Evolutionary conservation across 352 stramenopile species (phyloP).

Genomic region (Phytophthora brassicae): DNA sequence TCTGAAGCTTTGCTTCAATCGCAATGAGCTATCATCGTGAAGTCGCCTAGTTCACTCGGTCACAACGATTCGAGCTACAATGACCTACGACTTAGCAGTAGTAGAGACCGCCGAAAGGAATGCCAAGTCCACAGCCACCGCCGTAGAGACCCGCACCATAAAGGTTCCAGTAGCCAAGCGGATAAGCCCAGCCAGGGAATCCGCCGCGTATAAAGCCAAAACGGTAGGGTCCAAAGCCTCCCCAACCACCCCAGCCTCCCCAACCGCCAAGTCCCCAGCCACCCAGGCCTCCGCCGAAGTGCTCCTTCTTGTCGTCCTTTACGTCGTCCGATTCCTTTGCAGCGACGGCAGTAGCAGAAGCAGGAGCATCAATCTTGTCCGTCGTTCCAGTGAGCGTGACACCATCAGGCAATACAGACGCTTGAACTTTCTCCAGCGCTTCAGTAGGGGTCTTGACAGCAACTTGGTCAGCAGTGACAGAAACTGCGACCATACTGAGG

Average conservation of each 20-base stretch:
- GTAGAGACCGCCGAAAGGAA: slow-evolving; percentile 17
- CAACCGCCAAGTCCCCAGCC: slow-evolving; percentile 8
- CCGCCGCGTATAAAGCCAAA: slow-evolving; percentile 28
- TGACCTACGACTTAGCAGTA: slow-evolving; percentile 21
- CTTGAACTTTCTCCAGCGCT: slow-evolving; percentile 10
- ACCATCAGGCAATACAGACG: slow-evolving; percentile 1
- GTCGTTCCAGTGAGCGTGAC: slow-evolving; percentile 9
- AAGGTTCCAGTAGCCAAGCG: slow-evolving; percentile 37
- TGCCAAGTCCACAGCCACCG: slow-evolving; percentile 15
- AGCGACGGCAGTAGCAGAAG: not conserved
- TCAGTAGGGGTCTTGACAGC: slow-evolving; percentile 9
- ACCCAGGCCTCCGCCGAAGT: not conserved
- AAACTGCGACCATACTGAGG: not conserved
- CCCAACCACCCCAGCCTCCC: slow-evolving; percentile 10
- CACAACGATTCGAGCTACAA: no score
- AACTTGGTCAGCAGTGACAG: not conserved
- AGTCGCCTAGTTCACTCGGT: not conserved
- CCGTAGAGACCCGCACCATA: slow-evolving; percentile 17
- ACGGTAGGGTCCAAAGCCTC: slow-evolving; percentile 86
- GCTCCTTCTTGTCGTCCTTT: not conserved
- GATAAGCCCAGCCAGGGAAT: slow-evolving; percentile 33
- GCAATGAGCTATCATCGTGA: not conserved
- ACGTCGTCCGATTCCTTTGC: not conserved
- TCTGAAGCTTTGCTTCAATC: not conserved
- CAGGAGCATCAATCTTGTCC: not conserved